Evolutionary conservation across 768 basidiomycete genomes (phyloP).

Genomic region (Steccherinum ochraceum): DNA sequence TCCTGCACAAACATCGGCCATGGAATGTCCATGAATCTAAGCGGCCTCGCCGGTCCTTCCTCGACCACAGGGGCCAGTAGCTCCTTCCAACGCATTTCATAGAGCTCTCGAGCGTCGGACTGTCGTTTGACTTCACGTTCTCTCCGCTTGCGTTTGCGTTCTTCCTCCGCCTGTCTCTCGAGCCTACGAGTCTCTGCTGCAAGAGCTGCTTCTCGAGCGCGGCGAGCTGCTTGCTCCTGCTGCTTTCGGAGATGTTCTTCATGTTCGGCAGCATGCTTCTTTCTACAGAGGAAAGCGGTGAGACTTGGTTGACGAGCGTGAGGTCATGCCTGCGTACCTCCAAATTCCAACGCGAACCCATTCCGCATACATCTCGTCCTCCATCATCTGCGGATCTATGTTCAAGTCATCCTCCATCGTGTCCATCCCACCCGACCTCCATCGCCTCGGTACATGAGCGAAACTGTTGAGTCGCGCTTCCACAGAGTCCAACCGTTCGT

Average conservation of each 20-base stretch:
- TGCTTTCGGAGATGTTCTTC: constrained; percentile 54
- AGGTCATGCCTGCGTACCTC: constrained; percentile 43
- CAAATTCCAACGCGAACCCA: constrained; percentile 88
- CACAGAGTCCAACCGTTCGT: constrained; percentile 58
- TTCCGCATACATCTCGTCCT: constrained; percentile 83
- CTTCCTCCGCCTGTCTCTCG: constrained; percentile 47
- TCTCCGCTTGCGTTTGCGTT: constrained; percentile 40
- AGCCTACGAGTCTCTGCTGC: constrained; percentile 47
- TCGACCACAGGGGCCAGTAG: constrained; percentile 29
- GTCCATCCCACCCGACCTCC: constrained; percentile 39
- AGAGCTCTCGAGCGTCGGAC: constrained; percentile 43
- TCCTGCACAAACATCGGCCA: constrained; percentile 48
- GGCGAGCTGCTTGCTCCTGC: constrained; percentile 45
- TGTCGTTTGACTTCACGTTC: constrained; percentile 38
- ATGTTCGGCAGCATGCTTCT: constrained; percentile 61
- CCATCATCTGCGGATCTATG: constrained; percentile 47
- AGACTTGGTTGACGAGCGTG: constrained; percentile 5
- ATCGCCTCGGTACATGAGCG: constrained; percentile 67
- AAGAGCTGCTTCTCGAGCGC: constrained; percentile 46
- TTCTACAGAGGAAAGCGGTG: constrained; percentile 41
- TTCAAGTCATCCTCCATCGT: constrained; percentile 36
- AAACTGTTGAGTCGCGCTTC: constrained; percentile 62
- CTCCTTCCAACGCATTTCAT: constrained; percentile 52
- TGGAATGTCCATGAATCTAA: constrained; percentile 53
- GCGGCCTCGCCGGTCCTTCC: not conserved